Evolutionary conservation across 768 basidiomycete genomes (phyloP), one percentile per base, ranked within the genome.

Genomic region (Cystofilobasidium ferigula): DNA sequence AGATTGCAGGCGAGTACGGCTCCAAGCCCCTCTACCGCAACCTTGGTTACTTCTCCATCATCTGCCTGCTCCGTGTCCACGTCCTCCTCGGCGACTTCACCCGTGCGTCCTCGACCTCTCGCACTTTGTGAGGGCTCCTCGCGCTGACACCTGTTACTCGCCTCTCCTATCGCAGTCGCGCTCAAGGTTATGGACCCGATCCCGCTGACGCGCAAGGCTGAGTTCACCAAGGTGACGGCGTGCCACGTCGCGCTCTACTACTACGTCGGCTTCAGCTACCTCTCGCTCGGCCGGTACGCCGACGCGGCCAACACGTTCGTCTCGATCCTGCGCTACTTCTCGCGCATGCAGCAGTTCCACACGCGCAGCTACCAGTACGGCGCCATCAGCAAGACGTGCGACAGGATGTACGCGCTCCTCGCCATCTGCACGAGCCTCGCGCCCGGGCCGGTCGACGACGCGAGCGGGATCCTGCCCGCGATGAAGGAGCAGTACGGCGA

Each of bases 351-450:
- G 72, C 90, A 93, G 74, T 95, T 94, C 77, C 93, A 99, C 79
- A 94, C 93, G 13, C 79, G 93, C 71, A 89, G 88, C 73, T 94
- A 94, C 75, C 92, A 97, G 74, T 95, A 95, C 71, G 92, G 95
- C 72, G 91, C 93, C 81, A 95, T 99, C 77, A 91, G 86, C 79
- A 97, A 97, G 81, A 93, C 88, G 22, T 93, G 90, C 3, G 95
- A 99, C 73, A 81, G 95, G 54, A 99, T 98, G 93, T 94, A 97
- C 72, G 92, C 92, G 7, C 77, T 99, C 36, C 88, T 97, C 69
- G 89, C 92, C 9, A 84, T 99, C 67, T 94, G 91, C 78, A 87
- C 90, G 71, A 87, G 89, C 1, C 82, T 98, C 12, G 91, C 92
- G 3, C 93, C 95, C 2, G 92, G 86, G 63, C 82, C 92, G 64